A percentile compares a stretch with the other conserved stretches of the same genome.
These are phyloP conservation scores for Ricinus communis DNA, from an alignment of 345 rosid genomes.

Conservation along the genomic window DNA sequence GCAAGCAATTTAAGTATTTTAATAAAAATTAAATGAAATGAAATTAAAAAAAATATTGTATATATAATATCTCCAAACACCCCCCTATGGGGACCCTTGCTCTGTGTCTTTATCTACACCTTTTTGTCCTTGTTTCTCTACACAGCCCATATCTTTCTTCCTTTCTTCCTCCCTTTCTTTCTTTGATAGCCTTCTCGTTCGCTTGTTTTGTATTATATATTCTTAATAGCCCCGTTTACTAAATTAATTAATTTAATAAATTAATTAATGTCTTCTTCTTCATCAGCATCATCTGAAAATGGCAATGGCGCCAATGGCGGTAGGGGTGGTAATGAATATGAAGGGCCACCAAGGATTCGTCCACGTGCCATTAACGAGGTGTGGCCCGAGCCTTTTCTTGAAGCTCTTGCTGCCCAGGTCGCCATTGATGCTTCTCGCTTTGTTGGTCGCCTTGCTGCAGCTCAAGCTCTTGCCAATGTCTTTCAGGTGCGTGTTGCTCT, in stretches of 20 bases:
- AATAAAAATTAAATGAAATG: not conserved
- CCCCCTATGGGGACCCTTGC: slow-evolving; percentile 51
- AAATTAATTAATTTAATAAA: not conserved
- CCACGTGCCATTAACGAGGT: slow-evolving; percentile 56
- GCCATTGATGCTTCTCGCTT: slow-evolving; percentile 61
- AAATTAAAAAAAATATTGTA: not conserved
- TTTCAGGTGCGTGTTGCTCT: slow-evolving; percentile 61
- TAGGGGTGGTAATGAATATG: slow-evolving; percentile 42
- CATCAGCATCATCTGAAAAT: slow-evolving; percentile 26
- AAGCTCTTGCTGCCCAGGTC: slow-evolving; percentile 73
- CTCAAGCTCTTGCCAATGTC: slow-evolving; percentile 65
- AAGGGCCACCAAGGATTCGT: slow-evolving; percentile 60
- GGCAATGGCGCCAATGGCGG: slow-evolving; percentile 24
- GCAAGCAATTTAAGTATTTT: not conserved
- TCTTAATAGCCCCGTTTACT: too few relatives aligned
- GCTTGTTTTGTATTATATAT: not conserved
- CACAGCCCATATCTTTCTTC: slow-evolving; percentile 35
- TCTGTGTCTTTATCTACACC: slow-evolving; percentile 63
- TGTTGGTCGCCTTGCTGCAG: slow-evolving; percentile 65
- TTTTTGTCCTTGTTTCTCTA: slow-evolving; percentile 56
- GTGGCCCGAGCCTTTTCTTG: slow-evolving; percentile 94
- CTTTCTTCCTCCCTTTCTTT: slow-evolving; percentile 25
- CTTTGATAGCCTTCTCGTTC: not conserved
- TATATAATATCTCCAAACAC: not conserved
- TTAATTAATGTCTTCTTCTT: slow-evolving; percentile 30